These are phyloP conservation scores for Spencermartinsiella ligniputridi DNA, from an alignment of 1,139 yeast species.

Conservation along the genomic window DNA sequence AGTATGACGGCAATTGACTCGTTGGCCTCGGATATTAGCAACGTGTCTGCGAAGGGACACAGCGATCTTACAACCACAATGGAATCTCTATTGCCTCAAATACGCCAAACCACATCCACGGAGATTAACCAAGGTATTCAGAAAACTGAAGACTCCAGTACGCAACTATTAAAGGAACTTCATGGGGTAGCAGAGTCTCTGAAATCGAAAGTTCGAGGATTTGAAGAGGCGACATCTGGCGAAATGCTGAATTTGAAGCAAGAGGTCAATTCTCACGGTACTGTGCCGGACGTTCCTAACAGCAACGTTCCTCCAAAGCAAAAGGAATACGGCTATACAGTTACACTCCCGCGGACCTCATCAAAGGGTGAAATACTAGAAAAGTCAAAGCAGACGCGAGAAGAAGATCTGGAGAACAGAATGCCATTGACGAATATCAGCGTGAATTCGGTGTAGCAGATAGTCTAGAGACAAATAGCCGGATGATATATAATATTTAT, in stretches of 20 bases:
- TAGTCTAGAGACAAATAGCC: no score
- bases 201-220: background rate
- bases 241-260: background rate
- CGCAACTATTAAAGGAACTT: background rate
- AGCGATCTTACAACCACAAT: background rate
- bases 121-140: background rate
- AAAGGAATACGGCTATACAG: background rate
- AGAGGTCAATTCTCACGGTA: background rate
- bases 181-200: background rate
- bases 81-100: background rate
- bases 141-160: background rate
- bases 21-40: background rate
- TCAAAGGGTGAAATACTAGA: background rate
- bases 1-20: background rate
- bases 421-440: conserved; percentile 3
- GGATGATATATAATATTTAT: no score
- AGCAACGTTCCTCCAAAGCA: background rate
- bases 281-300: background rate
- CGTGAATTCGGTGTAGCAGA: conserved; percentile 3
- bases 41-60: background rate
- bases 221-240: background rate
- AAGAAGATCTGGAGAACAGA: conserved; percentile 3
- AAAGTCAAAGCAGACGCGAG: background rate
- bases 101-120: background rate
- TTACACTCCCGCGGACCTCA: background rate